Base-by-base conservation (phyloP, 2,329 filamentous ascomycete species). In the Ophiosphaerella korrae region DNA sequence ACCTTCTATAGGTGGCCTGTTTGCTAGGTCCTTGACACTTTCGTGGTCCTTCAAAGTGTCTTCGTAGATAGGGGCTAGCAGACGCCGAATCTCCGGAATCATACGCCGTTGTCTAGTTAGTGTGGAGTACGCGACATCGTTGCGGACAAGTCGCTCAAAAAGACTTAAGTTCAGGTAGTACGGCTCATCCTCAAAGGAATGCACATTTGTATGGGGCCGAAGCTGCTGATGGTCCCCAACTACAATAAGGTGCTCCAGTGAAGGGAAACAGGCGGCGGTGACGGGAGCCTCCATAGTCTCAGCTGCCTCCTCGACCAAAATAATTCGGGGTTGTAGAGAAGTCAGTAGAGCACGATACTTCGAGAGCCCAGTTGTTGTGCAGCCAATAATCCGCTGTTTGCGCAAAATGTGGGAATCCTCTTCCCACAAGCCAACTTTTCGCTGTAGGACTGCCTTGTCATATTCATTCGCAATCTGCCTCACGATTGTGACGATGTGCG, bases 141-240 rank as follows among this genome's bases (percentile, higher is more conserved):
- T 84, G 4, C 80, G 76, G n/a, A 94, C 82, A 12, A 95, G 78
- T 1, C 90, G 82, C 73, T 95, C 88, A 61, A 95, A 95, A 62
- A 95, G 81, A 0, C 90, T 94, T 0, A 91, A 74, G 29, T 89
- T 84, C 32, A 94, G 78, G 56, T 84, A 80, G 67, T 83, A 91
- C 0, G 88, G 88, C 0, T 80, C 69, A 0, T 76, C 73, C 32
- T 82, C 82, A 1, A 92, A 80, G 1, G 82, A 80, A 2, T 74
- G 75, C 1, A 88, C 78, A 38, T 88, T 82, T 49, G 86, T 89
- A 39, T 86, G 83, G 0, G 87, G 90, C 8, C 86, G 83, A 2
- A 95, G 78, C 65, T 95, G 91, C 70, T 90, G 83, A 60, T 95
- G 90, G 64, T 95, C 90, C 1, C 91, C 90, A 0, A 95, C 84